Conservation (phyloP, 1,139 yeast species). For the Protomyces inundatus region DNA sequence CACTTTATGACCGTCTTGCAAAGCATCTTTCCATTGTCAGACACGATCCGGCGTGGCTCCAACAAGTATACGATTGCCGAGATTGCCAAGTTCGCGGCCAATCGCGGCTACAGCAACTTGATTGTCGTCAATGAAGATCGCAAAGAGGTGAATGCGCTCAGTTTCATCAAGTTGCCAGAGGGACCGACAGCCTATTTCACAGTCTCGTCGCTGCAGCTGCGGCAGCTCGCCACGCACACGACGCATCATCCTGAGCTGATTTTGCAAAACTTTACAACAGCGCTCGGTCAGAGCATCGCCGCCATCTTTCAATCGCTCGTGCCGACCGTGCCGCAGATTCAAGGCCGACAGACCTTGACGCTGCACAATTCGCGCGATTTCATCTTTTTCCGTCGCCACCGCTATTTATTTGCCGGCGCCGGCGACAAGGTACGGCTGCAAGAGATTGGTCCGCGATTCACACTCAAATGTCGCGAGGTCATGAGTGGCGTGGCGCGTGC, state of each 20-base stretch:
- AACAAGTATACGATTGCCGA: constrained; percentile 72
- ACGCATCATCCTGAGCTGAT: constrained; percentile 87
- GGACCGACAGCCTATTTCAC: constrained; percentile 95
- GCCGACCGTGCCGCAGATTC: constrained; percentile 87
- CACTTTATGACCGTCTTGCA: constrained; percentile 82
- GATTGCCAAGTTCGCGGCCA: constrained; percentile 74
- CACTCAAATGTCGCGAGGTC: constrained; percentile 75
- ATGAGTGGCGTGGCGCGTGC: constrained; percentile 63
- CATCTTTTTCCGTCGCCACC: constrained; percentile 89
- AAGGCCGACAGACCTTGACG: constrained; percentile 93
- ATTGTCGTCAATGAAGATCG: constrained; percentile 89
- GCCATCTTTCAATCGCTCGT: constrained; percentile 83
- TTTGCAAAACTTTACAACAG: constrained; percentile 82
- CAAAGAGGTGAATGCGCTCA: constrained; percentile 82
- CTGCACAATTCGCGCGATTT: constrained; percentile 93
- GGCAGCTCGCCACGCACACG: constrained; percentile 80
- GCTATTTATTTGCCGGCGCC: constrained; percentile 71
- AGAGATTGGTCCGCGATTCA: constrained; percentile 94
- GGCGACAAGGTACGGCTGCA: constrained; percentile 85
- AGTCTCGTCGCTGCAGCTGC: constrained; percentile 68
- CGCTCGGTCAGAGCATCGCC: constrained; percentile 90
- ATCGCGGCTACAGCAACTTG: constrained; percentile 80
- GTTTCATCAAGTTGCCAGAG: constrained; percentile 85
- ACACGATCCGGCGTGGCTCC: constrained; percentile 79
- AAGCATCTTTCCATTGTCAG: constrained; percentile 78